Evolutionary conservation across 352 stramenopile species (phyloP), one percentile per base, ranked within the genome.

Genomic region (Globisporangium cylindrosporum): DNA sequence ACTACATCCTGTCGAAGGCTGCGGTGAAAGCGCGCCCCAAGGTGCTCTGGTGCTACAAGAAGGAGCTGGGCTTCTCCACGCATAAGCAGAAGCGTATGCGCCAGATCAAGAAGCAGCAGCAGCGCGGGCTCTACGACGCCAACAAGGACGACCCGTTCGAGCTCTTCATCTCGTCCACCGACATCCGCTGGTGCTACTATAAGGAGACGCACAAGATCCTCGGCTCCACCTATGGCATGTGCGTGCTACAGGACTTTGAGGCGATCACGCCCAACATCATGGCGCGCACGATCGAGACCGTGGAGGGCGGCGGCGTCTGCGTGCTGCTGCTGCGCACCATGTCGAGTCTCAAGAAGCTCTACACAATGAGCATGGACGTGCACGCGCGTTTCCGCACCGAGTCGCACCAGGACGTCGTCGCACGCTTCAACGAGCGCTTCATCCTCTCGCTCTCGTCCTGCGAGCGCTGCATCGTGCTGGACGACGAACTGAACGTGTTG

Each of bases 11-110:
- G 43, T 94, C 89, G 59, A 98, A 98, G 78, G 92, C 95, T 12
- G 89, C 92, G 20, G 91, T 99, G 32, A 97, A 98, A 70, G 91
- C 95, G 34, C 92, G 97, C 20, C 96, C 97, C 14, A 97, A 94
- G 63, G 97, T 99, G 54, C 80, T 99, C 8, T 99, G 98, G 98
- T 99, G 97, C 80, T 99, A 99, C 90, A 99, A 99, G 76, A 99
- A 99, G 73, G 97, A 99, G 80, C 84, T 99, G 57, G 98, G 98
- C 32, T 99, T 99, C 78, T 99, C 95, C 15, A 99, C 97, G 62
- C 97, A 99, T 78, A 93, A 93, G 69, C 92, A 98, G 76, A 97
- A 97, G 75, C 86, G 91, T 75, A 97, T 97, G 88, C 87, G 89
- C 58, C 88, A 98, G 77, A 98, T 98, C 65, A 99, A 98, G 80